Percentiles rank a stretch among this genome's conserved stretches.
Evolutionary conservation across 2,329 filamentous ascomycete genomes (phyloP).

Genomic region (Cercospora brassicicola): DNA sequence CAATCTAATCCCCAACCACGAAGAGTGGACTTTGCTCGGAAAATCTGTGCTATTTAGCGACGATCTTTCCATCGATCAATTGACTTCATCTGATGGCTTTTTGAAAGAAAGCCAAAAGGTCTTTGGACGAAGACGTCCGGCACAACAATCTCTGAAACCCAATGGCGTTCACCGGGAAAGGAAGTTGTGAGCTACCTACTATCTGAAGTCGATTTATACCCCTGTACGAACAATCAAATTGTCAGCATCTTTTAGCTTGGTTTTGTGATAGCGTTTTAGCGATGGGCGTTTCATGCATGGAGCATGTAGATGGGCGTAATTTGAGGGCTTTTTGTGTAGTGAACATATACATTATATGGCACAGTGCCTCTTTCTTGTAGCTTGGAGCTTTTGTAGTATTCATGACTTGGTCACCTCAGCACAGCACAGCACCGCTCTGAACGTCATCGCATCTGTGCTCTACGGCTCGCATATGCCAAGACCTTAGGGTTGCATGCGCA

Average conservation of each 20-base stretch:
- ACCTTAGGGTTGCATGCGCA: not conserved
- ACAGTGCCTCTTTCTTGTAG: no score
- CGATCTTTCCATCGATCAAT: slow-evolving; percentile 31
- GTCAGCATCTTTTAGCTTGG: slow-evolving; percentile 18
- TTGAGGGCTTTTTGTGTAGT: not conserved
- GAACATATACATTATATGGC: no score
- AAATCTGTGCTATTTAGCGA: slow-evolving; percentile 47
- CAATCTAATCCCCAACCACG: slow-evolving; percentile 9
- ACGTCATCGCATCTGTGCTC: no score
- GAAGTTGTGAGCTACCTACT: not conserved
- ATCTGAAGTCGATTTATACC: slow-evolving; percentile 12
- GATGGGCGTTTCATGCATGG: not conserved
- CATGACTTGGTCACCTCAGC: no score
- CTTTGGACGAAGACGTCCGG: slow-evolving; percentile 22
- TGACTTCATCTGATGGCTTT: slow-evolving; percentile 27
- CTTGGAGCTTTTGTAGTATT: no score
- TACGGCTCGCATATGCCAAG: not conserved
- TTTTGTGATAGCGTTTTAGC: slow-evolving; percentile 2
- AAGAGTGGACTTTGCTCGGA: slow-evolving; percentile 43
- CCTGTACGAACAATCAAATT: slow-evolving; percentile 20
- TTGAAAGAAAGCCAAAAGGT: slow-evolving; percentile 26
- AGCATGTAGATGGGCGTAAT: not conserved
- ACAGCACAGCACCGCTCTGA: no score
- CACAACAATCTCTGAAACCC: not conserved
- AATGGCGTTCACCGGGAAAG: slow-evolving; percentile 10